These are phyloP conservation scores for Phytophthora niederhauseri DNA, from an alignment of 352 stramenopile species.

Conservation along the genomic window DNA sequence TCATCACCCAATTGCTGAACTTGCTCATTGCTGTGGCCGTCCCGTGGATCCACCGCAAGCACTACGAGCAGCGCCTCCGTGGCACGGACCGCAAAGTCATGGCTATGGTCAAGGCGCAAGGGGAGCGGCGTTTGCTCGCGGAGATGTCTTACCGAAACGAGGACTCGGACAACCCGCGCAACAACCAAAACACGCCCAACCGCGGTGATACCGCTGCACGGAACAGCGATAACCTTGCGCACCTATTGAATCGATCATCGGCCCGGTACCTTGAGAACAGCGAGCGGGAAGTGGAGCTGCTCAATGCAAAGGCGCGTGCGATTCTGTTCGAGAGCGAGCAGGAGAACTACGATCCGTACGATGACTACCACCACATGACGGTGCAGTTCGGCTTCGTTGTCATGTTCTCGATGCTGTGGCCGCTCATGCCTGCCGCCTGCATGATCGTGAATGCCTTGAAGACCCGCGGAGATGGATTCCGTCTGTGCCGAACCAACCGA, in stretches of 20 bases:
- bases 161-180: slow-evolving; percentile 10
- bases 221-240: slow-evolving; percentile 24
- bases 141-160: slow-evolving; percentile 61
- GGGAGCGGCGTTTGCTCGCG: slow-evolving; percentile 60
- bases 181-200: background rate
- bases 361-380: slow-evolving; percentile 81
- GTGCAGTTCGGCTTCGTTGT: slow-evolving; percentile 88
- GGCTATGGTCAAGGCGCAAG: slow-evolving; percentile 70
- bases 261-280: slow-evolving; percentile 73
- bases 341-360: slow-evolving; percentile 82
- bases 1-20: slow-evolving; percentile 80
- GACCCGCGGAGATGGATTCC: slow-evolving; percentile 76
- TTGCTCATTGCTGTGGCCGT: slow-evolving; percentile 73
- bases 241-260: slow-evolving; percentile 69
- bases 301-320: slow-evolving; percentile 70
- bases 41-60: slow-evolving; percentile 75
- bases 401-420: slow-evolving; percentile 90
- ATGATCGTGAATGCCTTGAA: slow-evolving; percentile 86
- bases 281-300: slow-evolving; percentile 60
- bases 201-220: slow-evolving; percentile 11
- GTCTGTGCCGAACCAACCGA: slow-evolving; percentile 73
- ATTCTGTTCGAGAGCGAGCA: slow-evolving; percentile 82
- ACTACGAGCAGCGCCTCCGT: slow-evolving; percentile 68
- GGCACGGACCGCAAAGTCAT: slow-evolving; percentile 63
- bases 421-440: slow-evolving; percentile 75